Base-by-base conservation (phyloP, 2,329 filamentous ascomycete species). In the Torrubiellomyces zombiae region DNA sequence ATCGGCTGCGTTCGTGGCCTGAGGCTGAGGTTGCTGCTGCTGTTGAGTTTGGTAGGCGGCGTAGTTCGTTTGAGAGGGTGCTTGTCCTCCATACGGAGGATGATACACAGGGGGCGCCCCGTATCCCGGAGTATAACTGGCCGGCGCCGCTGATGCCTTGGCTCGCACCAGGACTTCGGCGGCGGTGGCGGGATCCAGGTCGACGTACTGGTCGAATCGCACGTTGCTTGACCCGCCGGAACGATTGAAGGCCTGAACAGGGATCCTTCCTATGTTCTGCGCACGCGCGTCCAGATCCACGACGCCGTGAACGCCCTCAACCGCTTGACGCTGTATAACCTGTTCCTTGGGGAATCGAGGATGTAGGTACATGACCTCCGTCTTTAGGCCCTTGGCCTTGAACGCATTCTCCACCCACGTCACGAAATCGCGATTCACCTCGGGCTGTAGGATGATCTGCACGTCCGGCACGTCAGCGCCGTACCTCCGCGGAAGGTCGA, bases 301-400 rank as follows among this genome's bases (percentile, higher is more conserved):
- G 9, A 94, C 78, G 7, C 78, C 86, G 25, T 80, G 66, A 2
- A 94, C 86, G 11, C 89, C 86, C 48, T 95, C 85, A 8, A 85
- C 56, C 18, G 91, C 79, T 44, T 93, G 82, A 26, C 79, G 67
- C 36, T 81, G 74, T 26, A 94, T 69, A n/a, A 93, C 73, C 5
- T 75, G 68, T 18, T 76, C 69, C 32, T 85, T 72, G 11, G 78
- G 68, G 22, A 91, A 69, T 13, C 78, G 71, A 16, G 81, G 73
- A 28, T 74, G 76, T 22, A 94, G 58, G 37, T 78, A 76, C 51
- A 93, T 74, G 12, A 83, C 73, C 39, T 91, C 78, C 9, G 75
- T 74, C 31, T 67, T 75, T 18, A 95, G 57, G 3, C 73, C 72
- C 27, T 75, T 72, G 17, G 66, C 62, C 29, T 67, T 62, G 45